Percentiles rank a stretch among this genome's conserved stretches.
These are phyloP conservation scores for Wallacemonas sp. DNA, from an alignment of 208 protist genomes.

Conservation along the genomic window DNA sequence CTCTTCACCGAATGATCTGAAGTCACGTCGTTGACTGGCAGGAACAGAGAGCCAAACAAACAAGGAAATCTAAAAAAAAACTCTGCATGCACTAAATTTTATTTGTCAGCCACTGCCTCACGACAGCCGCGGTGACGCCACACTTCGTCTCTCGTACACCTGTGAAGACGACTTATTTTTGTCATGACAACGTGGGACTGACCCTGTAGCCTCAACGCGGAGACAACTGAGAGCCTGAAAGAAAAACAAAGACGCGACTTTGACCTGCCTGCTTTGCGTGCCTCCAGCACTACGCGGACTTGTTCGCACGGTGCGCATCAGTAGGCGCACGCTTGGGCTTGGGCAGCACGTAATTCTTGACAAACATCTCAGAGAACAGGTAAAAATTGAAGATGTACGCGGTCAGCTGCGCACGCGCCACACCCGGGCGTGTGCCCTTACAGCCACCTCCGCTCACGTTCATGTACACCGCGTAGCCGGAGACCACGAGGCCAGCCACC, in stretches of 20 bases:
- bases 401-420: conserved; percentile 46
- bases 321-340: conserved; percentile 18
- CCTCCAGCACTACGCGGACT: conserved; percentile 2
- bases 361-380: conserved; percentile 93
- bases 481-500: conserved; percentile 84
- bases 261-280: not conserved
- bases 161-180: no score
- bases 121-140: no score
- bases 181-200: no score
- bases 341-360: conserved; percentile 73
- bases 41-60: no score
- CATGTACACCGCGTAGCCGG: conserved; percentile 49
- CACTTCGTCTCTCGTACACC: no score
- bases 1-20: no score
- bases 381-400: conserved; percentile 94
- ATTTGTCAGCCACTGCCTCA: no score
- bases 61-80: no score
- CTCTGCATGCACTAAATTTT: no score
- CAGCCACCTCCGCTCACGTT: conserved; percentile 20
- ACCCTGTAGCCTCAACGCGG: no score
- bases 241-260: not conserved
- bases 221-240: not conserved
- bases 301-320: conserved; percentile 13
- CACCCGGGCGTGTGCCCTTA: conserved; percentile 35
- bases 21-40: no score